Percentiles rank a stretch among this genome's conserved stretches.
Conservation (phyloP, 192 early-diverging fungal species). For the Backusella circina region DNA sequence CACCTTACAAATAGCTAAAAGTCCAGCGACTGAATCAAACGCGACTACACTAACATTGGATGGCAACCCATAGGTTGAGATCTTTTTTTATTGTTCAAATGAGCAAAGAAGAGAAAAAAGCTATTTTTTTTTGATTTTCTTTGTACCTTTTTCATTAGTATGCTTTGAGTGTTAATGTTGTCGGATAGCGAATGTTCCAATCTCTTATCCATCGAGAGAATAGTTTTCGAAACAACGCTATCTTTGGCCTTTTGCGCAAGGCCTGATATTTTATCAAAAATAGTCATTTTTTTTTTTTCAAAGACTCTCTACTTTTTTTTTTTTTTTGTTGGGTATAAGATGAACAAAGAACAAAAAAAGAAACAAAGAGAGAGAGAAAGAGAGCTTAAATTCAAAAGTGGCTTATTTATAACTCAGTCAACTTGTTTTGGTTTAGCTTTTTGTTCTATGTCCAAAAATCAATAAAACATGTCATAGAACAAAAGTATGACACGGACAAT, state of each 20-base stretch:
- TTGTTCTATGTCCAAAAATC: neutral
- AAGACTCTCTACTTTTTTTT: neutral
- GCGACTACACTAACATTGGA: conserved; percentile 38
- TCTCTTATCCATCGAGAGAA: conserved; percentile 26
- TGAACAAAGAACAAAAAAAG: neutral
- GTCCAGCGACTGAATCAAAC: conserved; percentile 48
- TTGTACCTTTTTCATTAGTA: conserved; percentile 6
- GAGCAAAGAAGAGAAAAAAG: neutral
- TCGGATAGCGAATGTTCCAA: conserved; percentile 24
- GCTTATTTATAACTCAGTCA: neutral
- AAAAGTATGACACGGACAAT: neutral
- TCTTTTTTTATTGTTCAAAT: conserved; percentile 4
- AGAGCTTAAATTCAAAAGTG: neutral
- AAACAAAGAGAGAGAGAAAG: neutral
- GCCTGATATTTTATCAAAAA: conserved; percentile 30
- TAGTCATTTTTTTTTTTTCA: conserved; percentile 4
- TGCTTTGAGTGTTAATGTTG: neutral
- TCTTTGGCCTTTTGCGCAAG: conserved; percentile 29
- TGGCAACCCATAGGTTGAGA: conserved; percentile 39
- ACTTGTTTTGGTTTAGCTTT: neutral
- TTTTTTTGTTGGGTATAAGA: neutral
- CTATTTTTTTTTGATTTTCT: neutral
- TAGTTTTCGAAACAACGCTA: conserved; percentile 10
- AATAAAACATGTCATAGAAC: neutral
- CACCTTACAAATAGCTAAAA: conserved; percentile 51